Evolutionary conservation across 2,329 filamentous ascomycete genomes (phyloP).

Genomic region (Colletotrichum lupini): DNA sequence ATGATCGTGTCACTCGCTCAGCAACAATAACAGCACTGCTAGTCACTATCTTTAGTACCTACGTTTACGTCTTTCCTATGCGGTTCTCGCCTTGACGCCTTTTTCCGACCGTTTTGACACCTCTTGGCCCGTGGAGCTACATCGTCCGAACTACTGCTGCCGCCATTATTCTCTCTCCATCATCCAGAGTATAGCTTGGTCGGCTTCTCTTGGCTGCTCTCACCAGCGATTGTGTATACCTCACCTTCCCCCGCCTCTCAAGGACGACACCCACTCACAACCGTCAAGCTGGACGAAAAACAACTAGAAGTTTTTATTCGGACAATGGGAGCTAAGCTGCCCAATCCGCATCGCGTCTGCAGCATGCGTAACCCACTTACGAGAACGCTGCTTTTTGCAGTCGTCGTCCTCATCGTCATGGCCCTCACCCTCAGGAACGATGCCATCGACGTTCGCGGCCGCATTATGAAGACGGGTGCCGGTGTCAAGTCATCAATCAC

Average conservation of each 20-base stretch:
- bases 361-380: conserved; percentile 62
- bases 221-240: background rate
- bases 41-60: conserved; percentile 21
- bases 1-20: conserved; percentile 38
- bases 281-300: conserved; percentile 35
- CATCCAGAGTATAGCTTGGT: background rate
- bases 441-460: conserved; percentile 50
- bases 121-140: conserved; percentile 3
- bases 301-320: conserved; percentile 9
- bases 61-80: conserved; percentile 10
- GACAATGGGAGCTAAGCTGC: conserved; percentile 52
- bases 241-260: background rate
- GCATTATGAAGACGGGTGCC: conserved; percentile 53
- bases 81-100: background rate
- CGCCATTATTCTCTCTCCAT: background rate
- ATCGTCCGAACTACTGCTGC: background rate
- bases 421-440: conserved; percentile 54
- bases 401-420: conserved; percentile 55
- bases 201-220: background rate
- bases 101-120: background rate
- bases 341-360: conserved; percentile 54
- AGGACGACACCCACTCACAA: background rate
- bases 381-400: conserved; percentile 56
- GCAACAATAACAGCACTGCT: conserved; percentile 17
- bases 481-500: conserved; percentile 46